Evolutionary conservation across 1,284 basidiomycete genomes (phyloP), one percentile per base, ranked within the genome.

Genomic region (Clitocybe nebularis): DNA sequence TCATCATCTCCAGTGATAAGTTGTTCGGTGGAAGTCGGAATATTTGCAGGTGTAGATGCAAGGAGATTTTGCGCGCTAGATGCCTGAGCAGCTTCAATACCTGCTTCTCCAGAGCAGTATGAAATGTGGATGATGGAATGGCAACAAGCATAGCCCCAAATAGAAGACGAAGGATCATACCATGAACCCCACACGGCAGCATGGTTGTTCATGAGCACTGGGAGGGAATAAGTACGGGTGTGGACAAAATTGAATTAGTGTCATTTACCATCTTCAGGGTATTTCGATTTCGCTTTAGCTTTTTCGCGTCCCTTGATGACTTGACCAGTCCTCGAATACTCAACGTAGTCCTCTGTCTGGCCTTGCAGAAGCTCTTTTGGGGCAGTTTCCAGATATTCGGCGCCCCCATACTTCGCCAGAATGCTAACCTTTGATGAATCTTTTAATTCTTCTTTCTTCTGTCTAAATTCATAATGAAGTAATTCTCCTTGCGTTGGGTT

Each of bases 271-370:
- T 97, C 94, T 66, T 97, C 95, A 13, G 88, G 82, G 65, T 98
- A 99, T 64, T 96, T 97, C 29, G 90, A 94, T 55, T 77, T 77
- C 10, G 80, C 79, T 62, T 89, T 90, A 0, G 83, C 89, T 41
- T 81, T 76, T 66, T 97, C 93, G 50, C 81, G 79, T n/a, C 96
- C 95, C 65, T 90, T 93, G 54, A 98, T 77, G 42, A 98, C 74
- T 60, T 91, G 84, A 16, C 96, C 96, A 3, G 89, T 81, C 46
- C 92, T 75, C 43, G 92, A 95, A 65, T 98, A 99, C 68, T 99
- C 96, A 35, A 98, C 89, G 53, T 99, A 99, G 49, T 94, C 80
- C 64, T 99, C 96, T 23, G 93, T 95, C 68, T 98, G 95, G 0
- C 96, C 96, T 47, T 84, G 81, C 26, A 93, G 64, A 24, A 99